Base-by-base conservation (phyloP, 352 stramenopile genomes). In the Globisporangium irregulare region DNA sequence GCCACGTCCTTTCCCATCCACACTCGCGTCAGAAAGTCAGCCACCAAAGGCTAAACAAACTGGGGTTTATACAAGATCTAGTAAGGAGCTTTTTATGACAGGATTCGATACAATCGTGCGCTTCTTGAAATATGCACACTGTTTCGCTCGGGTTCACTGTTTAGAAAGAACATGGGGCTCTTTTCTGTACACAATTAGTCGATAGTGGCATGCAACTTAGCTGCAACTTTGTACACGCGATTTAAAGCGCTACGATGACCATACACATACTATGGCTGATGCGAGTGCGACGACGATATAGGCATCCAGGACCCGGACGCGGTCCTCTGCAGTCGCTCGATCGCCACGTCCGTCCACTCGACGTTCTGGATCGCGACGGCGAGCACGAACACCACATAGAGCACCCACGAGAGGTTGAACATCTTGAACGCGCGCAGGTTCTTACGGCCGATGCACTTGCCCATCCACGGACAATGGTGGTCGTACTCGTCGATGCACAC, bases 401-500 rank as follows among this genome's bases (percentile, higher is more conserved):
- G 61, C 15, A 97, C 75, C 86, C 86, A 94, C 46, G 74, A 74
- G 51, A 85, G 46, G 68, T 94, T 94, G 75, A 98, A 98, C 62
- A 89, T 80, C 64, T 97, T 80, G 77, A 98, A 98, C 43, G 85
- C 84, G 60, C 81, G 81, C 72, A 97, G 91, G 80, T 98, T 98
- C 63, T 80, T 87, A 69, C 89, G 86, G 20, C 92, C 94, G 71
- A 98, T 98, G 71, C 91, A 98, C 59, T 97, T 98, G 57, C 93
- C 91, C 88, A 97, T 97, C 91, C 92, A 98, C 38, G 94, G 92
- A 77, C 93, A 98, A 70, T 98, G 92, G 78, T 98, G 95, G 54
- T 94, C 83, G 57, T 89, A 88, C 6, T 83, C 84, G 71, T 86
- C 89, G 32, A 98, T 84, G 69, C 95, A 98, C 48, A 98, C 90